Evolutionary conservation across 805 yeast species (phyloP), one percentile per base, ranked within the genome.

Genomic region (Hanseniaspora clermontiae): DNA sequence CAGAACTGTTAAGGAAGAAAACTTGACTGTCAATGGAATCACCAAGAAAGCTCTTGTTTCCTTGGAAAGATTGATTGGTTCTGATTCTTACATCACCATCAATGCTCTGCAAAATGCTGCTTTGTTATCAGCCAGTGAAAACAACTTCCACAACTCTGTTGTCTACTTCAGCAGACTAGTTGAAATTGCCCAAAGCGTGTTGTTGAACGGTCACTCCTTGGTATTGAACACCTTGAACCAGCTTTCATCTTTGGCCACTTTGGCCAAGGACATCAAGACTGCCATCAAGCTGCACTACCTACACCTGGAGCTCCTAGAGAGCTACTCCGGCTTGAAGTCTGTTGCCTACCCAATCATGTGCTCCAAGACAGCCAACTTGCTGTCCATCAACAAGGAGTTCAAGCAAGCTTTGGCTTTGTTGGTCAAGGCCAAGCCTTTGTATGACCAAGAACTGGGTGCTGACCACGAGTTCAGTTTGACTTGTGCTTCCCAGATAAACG

Each of bases 11-110:
- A 45, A 43, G 12, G 51, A 24, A 14, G 43, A 53, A 3, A 49
- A 49, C 29, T 38, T 53, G 14, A 82, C 80, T 61, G 89, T 96
- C 12, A 74, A 81, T 53, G 77, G 75, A 12, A 72, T 79, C 61
- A 78, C 83, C 17, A 80, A 93, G 62, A 83, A 79, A 66, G 80
- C 96, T 1, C 77, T 81, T 59, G 72, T 80, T 42, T 79, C 89
- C 59, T 75, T 82, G 59, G 97, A 91, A 74, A 81, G 97, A 70
- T 76, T 82, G 12, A 68, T 74, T 52, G 98, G 98, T 59, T 68
- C 81, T 60, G 97, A 91, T 65, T 79, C 93, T 14, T 79, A 78
- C 63, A 91, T 88, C 60, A 78, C 90, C 29, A 68, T 87, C 40
- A 77, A 87, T 61, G 74, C 87, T 43, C 79, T 84, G 66, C 75